Base-by-base conservation (phyloP, 1,139 yeast species). In the Kodamaea anthophila region DNA sequence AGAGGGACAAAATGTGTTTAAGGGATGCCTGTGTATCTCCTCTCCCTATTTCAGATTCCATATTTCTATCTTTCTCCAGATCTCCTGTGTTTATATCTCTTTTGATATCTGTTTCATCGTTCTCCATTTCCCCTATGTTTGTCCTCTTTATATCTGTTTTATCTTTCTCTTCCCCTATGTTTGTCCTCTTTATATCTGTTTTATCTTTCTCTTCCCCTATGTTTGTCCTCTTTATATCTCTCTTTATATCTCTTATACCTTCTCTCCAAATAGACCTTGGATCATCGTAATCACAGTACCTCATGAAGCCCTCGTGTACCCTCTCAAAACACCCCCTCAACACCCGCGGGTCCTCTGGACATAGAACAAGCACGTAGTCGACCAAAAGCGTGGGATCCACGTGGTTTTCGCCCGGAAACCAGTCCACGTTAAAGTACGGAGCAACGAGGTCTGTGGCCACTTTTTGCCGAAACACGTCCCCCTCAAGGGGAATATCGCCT, bases 1-100 rank as follows among this genome's bases (percentile, higher is more conserved):
- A 19, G 9, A 4, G 8, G 21, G n/a, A 56, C 57, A 51, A 5
- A 49, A 29, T 3, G 55, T 46, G 5, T 25, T n/a, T n/a, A n/a
- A n/a, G n/a, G n/a, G n/a, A n/a, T n/a, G n/a, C n/a, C n/a, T n/a
- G n/a, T n/a, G n/a, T n/a, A n/a, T n/a, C n/a, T n/a, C n/a, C n/a
- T n/a, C n/a, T n/a, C n/a, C n/a, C n/a, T n/a, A n/a, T n/a, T n/a
- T n/a, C n/a, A n/a, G n/a, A n/a, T n/a, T n/a, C n/a, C n/a, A n/a
- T n/a, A n/a, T n/a, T n/a, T n/a, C n/a, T n/a, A n/a, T n/a, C n/a
- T n/a, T n/a, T n/a, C n/a, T n/a, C n/a, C n/a, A n/a, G n/a, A n/a
- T n/a, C n/a, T n/a, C n/a, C n/a, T n/a, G n/a, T n/a, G n/a, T n/a
- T n/a, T n/a, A n/a, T n/a, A n/a, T n/a, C n/a, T n/a, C n/a, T n/a